These are phyloP conservation scores for Pseudogymnoascus sp. DNA, from an alignment of 2,329 filamentous ascomycete genomes.

Conservation along the genomic window DNA sequence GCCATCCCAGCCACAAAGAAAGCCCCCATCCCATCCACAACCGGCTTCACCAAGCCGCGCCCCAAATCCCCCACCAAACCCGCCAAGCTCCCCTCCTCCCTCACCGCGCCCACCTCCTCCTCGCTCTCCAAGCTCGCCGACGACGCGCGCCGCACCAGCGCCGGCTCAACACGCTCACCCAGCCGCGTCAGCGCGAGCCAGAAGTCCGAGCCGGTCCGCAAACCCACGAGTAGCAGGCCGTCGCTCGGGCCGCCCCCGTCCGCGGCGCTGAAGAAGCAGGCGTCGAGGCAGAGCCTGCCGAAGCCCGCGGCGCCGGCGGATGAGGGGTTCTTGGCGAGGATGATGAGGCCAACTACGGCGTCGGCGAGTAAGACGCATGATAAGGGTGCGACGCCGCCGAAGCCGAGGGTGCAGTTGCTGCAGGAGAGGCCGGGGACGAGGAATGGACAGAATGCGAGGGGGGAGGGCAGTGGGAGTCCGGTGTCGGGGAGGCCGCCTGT, in stretches of 20 bases:
- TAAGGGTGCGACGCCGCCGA: slow-evolving; percentile 34
- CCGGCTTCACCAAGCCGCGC: slow-evolving; percentile 47
- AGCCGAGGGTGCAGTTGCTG: slow-evolving; percentile 7
- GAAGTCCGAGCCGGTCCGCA: slow-evolving; percentile 17
- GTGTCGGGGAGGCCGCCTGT: neutral
- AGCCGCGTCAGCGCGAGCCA: slow-evolving; percentile 22
- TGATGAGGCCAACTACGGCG: slow-evolving; percentile 69
- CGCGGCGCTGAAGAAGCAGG: slow-evolving; percentile 36
- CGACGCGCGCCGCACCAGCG: slow-evolving; percentile 23
- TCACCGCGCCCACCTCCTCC: slow-evolving; percentile 62
- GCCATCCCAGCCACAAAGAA: slow-evolving; percentile 24
- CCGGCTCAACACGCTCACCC: slow-evolving; percentile 29
- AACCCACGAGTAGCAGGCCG: slow-evolving; percentile 21
- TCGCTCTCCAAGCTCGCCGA: slow-evolving; percentile 54
- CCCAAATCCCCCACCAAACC: slow-evolving; percentile 62
- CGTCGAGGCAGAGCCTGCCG: slow-evolving; percentile 40
- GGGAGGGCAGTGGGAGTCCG: neutral
- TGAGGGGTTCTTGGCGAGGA: slow-evolving; percentile 66
- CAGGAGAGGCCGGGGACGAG: slow-evolving; percentile 12
- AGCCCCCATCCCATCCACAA: slow-evolving; percentile 23
- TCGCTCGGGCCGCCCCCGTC: slow-evolving; percentile 46
- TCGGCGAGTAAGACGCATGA: slow-evolving; percentile 61
- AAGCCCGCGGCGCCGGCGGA: slow-evolving; percentile 51
- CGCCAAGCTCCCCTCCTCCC: slow-evolving; percentile 54
- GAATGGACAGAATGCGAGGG: neutral